These are phyloP conservation scores for Zygotorulaspora chibaensis DNA, from an alignment of 805 yeast genomes.

Conservation along the genomic window DNA sequence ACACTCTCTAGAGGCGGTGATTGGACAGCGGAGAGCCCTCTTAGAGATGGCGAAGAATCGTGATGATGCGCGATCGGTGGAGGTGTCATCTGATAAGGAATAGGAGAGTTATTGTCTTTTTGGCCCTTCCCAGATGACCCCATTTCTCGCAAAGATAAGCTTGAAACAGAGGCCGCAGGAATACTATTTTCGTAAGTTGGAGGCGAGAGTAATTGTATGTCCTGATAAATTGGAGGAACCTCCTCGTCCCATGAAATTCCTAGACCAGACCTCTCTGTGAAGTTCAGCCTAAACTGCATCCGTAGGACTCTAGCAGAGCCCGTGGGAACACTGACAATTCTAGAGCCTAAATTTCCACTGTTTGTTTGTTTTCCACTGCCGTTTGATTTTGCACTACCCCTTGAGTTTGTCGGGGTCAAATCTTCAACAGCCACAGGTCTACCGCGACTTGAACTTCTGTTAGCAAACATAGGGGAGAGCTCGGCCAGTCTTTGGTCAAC, in stretches of 20 bases:
- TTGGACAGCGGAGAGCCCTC: conserved; percentile 18
- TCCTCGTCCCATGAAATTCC: conserved; percentile 99
- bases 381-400: conserved; percentile 8
- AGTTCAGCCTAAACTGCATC: conserved; percentile 83
- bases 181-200: conserved; percentile 59
- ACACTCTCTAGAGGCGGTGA: conserved; percentile 28
- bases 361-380: conserved; percentile 6
- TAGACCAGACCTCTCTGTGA: conserved; percentile 89
- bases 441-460: conserved; percentile 27
- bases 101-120: conserved; percentile 2
- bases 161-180: conserved; percentile 2
- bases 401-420: conserved; percentile 17
- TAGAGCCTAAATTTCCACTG: conserved; percentile 8
- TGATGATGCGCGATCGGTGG: conserved; percentile 30
- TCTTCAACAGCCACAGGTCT: conserved; percentile 23
- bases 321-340: conserved; percentile 66
- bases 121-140: conserved; percentile 2
- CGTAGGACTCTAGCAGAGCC: conserved; percentile 93
- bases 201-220: conserved; percentile 78
- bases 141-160: conserved; percentile 1
- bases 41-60: conserved; percentile 8
- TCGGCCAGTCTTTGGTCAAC: conserved; percentile 42
- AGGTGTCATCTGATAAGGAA: conserved; percentile 17
- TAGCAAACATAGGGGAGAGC: conserved; percentile 42
- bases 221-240: conserved; percentile 94